Conservation (phyloP, 768 basidiomycete species). For the Boletus edulis region DNA sequence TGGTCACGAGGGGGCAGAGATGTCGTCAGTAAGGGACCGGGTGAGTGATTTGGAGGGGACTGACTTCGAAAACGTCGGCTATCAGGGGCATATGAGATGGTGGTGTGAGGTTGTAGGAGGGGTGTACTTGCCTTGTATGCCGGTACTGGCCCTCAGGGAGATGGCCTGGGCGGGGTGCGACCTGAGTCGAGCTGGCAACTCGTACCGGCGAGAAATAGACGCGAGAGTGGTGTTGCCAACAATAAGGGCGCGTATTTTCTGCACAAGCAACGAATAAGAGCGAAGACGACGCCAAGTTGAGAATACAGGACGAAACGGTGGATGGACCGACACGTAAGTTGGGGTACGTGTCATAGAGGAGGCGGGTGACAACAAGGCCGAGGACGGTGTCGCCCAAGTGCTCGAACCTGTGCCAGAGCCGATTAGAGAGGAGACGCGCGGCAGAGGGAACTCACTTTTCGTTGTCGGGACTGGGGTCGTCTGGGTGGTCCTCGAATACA, state of each 20-base stretch:
- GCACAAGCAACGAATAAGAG: neutral
- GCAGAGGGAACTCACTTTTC: constrained; percentile 55
- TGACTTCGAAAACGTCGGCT: constrained; percentile 83
- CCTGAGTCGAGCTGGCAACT: constrained; percentile 56
- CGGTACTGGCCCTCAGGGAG: constrained; percentile 61
- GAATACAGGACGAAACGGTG: constrained; percentile 44
- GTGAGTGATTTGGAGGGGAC: constrained; percentile 5
- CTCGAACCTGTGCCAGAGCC: constrained; percentile 49
- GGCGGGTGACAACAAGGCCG: constrained; percentile 59
- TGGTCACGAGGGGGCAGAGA: neutral
- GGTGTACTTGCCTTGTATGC: constrained; percentile 62
- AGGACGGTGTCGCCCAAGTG: constrained; percentile 78
- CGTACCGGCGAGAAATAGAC: constrained; percentile 64
- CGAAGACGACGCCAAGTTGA: too few relatives aligned
- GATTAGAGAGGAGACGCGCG: neutral
- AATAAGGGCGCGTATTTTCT: constrained; percentile 79
- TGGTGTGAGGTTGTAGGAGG: neutral
- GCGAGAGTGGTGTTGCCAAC: constrained; percentile 76
- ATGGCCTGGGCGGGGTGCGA: constrained; percentile 74
- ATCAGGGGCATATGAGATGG: constrained; percentile 1
- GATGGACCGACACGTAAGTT: constrained; percentile 73
- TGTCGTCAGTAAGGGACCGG: constrained; percentile 1
- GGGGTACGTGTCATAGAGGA: constrained; percentile 65
- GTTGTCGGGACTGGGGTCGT: constrained; percentile 78
- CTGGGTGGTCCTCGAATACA: constrained; percentile 70